phyloP scores from a whole-genome alignment of 257 asterid species.

The Penstemon newberryi region DNA sequence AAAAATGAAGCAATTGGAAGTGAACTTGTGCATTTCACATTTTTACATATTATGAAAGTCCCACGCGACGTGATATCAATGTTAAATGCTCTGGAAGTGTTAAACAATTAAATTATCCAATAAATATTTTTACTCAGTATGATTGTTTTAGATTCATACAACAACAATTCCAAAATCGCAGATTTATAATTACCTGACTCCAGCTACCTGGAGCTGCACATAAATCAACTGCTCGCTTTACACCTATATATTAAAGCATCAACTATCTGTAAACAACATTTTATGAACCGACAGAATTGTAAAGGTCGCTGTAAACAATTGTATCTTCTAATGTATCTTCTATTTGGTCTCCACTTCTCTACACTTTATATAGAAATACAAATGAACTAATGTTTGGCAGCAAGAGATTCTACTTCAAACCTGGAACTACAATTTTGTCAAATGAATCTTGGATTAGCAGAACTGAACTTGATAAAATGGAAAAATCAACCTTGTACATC shows the following conservation, averaged over 20 bases:
- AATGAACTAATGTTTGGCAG: too few species aligned
- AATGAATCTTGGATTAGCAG: too few species aligned
- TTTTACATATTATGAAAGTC: background rate
- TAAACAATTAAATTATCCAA: background rate
- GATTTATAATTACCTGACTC: constrained; percentile 75
- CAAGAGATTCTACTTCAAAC: too few species aligned
- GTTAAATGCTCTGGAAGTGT: background rate
- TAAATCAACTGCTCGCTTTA: constrained; percentile 88
- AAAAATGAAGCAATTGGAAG: background rate
- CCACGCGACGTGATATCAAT: background rate
- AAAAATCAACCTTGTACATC: too few species aligned
- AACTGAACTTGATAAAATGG: too few species aligned
- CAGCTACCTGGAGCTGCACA: constrained; percentile 99
- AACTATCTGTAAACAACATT: too few species aligned
- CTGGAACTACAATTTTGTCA: too few species aligned
- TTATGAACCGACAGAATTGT: too few species aligned
- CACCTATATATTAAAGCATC: constrained; percentile 42
- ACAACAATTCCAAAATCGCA: background rate
- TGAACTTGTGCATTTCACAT: constrained; percentile 5
- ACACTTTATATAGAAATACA: too few species aligned
- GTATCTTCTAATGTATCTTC: too few species aligned
- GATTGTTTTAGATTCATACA: background rate
- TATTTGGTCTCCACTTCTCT: too few species aligned
- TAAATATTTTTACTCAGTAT: background rate
- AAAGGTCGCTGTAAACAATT: too few species aligned